These are phyloP conservation scores for Anthracocystis setariae DNA, from an alignment of 1,284 basidiomycete species.

Conservation along the genomic window DNA sequence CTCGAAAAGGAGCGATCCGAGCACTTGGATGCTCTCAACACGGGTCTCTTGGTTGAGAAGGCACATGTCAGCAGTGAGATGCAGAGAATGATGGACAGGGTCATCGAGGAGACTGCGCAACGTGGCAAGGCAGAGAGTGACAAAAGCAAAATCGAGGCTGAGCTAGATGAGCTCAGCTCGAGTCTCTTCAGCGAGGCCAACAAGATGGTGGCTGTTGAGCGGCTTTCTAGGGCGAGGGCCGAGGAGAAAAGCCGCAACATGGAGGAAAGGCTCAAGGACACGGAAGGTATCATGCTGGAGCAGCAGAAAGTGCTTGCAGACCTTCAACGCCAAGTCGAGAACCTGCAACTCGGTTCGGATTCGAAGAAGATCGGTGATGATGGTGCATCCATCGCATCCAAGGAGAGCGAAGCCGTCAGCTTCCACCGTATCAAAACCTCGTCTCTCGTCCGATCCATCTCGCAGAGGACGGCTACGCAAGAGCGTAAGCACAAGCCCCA, in stretches of 20 bases:
- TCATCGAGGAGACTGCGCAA: conserved; percentile 90
- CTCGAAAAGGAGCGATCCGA: conserved; percentile 71
- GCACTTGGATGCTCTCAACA: conserved; percentile 70
- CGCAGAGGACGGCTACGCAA: conserved; percentile 30
- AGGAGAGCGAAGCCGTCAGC: conserved; percentile 43
- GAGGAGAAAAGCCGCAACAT: conserved; percentile 84
- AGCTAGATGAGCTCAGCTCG: conserved; percentile 89
- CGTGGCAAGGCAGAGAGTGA: conserved; percentile 86
- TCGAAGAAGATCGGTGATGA: conserved; percentile 30
- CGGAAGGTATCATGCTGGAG: conserved; percentile 75
- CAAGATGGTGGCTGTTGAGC: conserved; percentile 80
- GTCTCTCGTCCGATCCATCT: conserved; percentile 33
- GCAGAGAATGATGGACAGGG: conserved; percentile 89
- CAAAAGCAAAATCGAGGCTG: conserved; percentile 71
- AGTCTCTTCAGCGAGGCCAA: conserved; percentile 71
- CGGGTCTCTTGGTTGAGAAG: conserved; percentile 89
- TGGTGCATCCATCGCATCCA: conserved; percentile 19
- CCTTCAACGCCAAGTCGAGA: conserved; percentile 86
- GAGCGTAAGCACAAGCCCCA: conserved; percentile 28
- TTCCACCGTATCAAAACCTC: conserved; percentile 46
- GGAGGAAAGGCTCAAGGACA: conserved; percentile 81
- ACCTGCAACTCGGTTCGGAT: conserved; percentile 43
- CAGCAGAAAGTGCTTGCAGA: conserved; percentile 73
- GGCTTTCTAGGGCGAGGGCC: conserved; percentile 78
- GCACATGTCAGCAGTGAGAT: conserved; percentile 89